These are phyloP conservation scores for Rhytidiadelphus loreus DNA, from an alignment of 225 moss, liverwort and hornwort species.

Conservation along the genomic window DNA sequence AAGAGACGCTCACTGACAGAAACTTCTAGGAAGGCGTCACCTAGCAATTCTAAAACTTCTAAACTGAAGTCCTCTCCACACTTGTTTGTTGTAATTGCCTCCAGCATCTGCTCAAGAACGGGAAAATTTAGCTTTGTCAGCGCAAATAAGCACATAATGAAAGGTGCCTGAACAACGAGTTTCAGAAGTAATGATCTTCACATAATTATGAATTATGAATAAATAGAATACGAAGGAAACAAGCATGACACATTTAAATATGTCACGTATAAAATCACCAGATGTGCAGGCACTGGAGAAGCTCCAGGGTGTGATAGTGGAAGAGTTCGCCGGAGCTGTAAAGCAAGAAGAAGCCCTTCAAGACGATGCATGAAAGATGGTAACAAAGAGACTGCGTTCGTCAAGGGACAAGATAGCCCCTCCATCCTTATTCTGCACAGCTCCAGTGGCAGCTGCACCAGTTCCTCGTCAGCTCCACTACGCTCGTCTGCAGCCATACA, in stretches of 20 bases:
- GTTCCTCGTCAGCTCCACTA: constrained; percentile 49
- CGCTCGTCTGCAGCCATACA: constrained; percentile 38
- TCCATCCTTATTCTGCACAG: constrained; percentile 56
- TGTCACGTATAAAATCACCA: constrained; percentile 17
- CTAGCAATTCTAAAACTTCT: constrained; percentile 73
- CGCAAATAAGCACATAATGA: neutral
- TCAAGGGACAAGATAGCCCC: constrained; percentile 47
- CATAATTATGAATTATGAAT: neutral
- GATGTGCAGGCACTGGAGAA: constrained; percentile 31
- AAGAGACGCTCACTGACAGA: constrained; percentile 82
- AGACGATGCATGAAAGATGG: constrained; percentile 86
- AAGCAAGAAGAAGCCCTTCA: constrained; percentile 62
- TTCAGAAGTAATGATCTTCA: neutral
- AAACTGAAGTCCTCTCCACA: constrained; percentile 51
- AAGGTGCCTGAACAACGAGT: neutral
- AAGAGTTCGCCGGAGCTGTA: constrained; percentile 52
- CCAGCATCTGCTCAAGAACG: constrained; percentile 51
- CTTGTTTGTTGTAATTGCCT: constrained; percentile 70
- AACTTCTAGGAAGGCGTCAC: constrained; percentile 82
- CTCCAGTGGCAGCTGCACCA: constrained; percentile 74
- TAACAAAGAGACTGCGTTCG: constrained; percentile 59
- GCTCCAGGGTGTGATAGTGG: constrained; percentile 10
- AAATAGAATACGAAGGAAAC: neutral
- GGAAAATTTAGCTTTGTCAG: neutral
- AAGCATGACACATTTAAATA: neutral